A percentile compares a stretch with the other conserved stretches of the same genome.
Conservation (phyloP, 2,329 filamentous ascomycete genomes). For the Teratosphaeria nubilosa region DNA sequence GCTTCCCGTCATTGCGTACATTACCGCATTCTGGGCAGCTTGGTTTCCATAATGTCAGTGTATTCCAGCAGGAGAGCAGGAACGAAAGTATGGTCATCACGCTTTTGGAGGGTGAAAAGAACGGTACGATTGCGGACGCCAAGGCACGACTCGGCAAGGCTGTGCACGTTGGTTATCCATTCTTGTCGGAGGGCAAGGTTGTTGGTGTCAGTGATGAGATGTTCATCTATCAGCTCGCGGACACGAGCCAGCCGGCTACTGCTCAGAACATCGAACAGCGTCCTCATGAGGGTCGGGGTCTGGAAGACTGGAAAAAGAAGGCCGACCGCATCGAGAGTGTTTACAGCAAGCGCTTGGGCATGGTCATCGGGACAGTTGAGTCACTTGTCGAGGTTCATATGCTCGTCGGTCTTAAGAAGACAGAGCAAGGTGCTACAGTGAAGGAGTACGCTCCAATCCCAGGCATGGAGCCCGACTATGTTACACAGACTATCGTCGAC, state of each 20-base stretch:
- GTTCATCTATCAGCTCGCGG: slow-evolving; percentile 70
- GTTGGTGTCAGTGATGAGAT: slow-evolving; percentile 83
- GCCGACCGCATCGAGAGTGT: slow-evolving; percentile 71
- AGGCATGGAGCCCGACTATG: slow-evolving; percentile 79
- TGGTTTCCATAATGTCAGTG: slow-evolving; percentile 80
- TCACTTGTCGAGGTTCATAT: slow-evolving; percentile 87
- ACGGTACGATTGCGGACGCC: slow-evolving; percentile 60
- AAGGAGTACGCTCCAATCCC: slow-evolving; percentile 86
- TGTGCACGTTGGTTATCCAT: slow-evolving; percentile 89
- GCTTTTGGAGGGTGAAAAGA: slow-evolving; percentile 61
- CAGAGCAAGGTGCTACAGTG: slow-evolving; percentile 77
- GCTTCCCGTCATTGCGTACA: slow-evolving; percentile 83
- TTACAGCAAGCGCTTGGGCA: slow-evolving; percentile 85
- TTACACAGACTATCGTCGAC: slow-evolving; percentile 84
- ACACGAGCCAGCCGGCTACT: slow-evolving; percentile 31
- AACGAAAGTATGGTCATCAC: slow-evolving; percentile 96
- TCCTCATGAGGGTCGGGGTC: slow-evolving; percentile 65
- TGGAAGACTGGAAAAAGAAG: slow-evolving; percentile 75
- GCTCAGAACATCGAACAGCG: slow-evolving; percentile 49
- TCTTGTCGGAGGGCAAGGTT: slow-evolving; percentile 87
- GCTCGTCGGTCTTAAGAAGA: slow-evolving; percentile 82
- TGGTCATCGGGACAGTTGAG: slow-evolving; percentile 77
- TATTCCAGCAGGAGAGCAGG: slow-evolving; percentile 90
- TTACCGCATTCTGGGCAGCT: slow-evolving; percentile 73
- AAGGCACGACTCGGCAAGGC: slow-evolving; percentile 72